A percentile compares a stretch with the other conserved stretches of the same genome.
These are phyloP conservation scores for Tuber calosporum DNA, from an alignment of 495 filamentous ascomycete species.

Conservation along the genomic window DNA sequence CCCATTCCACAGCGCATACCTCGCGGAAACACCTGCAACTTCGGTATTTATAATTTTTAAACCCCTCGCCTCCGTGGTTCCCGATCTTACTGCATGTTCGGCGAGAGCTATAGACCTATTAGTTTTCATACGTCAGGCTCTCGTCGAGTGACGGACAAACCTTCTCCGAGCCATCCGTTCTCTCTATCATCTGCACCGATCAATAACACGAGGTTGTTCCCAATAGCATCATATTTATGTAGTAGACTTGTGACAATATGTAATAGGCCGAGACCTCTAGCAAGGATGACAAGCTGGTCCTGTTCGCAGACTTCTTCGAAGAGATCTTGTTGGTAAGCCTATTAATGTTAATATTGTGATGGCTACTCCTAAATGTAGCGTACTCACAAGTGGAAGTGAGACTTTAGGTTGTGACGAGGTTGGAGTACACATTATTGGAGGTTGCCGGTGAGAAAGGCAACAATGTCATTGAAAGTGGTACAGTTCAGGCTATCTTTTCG, in stretches of 20 bases:
- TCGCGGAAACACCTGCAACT: slow-evolving; percentile 70
- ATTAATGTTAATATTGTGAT: slow-evolving; percentile 11
- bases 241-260: slow-evolving; percentile 87
- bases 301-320: slow-evolving; percentile 82
- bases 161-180: slow-evolving; percentile 87
- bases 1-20: slow-evolving; percentile 42
- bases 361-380: neutral
- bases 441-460: neutral
- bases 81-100: slow-evolving; percentile 84
- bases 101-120: slow-evolving; percentile 57
- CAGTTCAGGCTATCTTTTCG: neutral
- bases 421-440: slow-evolving; percentile 23
- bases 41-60: slow-evolving; percentile 92
- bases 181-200: slow-evolving; percentile 89
- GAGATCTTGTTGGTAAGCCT: slow-evolving; percentile 82
- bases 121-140: slow-evolving; percentile 1
- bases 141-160: slow-evolving; percentile 40
- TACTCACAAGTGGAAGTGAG: slow-evolving; percentile 75
- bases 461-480: neutral
- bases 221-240: slow-evolving; percentile 92
- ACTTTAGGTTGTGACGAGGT: slow-evolving; percentile 66
- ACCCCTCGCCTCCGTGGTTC: slow-evolving; percentile 67
- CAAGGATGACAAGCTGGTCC: slow-evolving; percentile 88
- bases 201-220: slow-evolving; percentile 82
- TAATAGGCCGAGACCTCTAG: slow-evolving; percentile 83